These are phyloP conservation scores for Phytophthora crassamura DNA, from an alignment of 352 stramenopile species.

Conservation along the genomic window DNA sequence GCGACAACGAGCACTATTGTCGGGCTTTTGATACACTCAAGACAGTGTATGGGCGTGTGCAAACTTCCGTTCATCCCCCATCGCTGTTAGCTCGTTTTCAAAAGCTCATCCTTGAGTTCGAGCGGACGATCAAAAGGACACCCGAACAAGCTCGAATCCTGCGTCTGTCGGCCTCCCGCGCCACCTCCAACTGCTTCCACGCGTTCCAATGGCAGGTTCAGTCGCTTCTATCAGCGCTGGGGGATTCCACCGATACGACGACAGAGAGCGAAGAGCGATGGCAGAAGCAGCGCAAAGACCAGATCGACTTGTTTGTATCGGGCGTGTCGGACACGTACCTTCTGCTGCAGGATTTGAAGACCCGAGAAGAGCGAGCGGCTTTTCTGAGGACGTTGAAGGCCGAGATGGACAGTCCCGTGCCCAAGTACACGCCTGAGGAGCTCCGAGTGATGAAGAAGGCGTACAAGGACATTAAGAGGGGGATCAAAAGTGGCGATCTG, in stretches of 20 bases:
- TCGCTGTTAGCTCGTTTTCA: not conserved
- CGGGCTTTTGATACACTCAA: not conserved
- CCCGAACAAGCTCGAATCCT: slow-evolving; percentile 1
- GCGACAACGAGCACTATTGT: not conserved
- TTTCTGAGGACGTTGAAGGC: not conserved
- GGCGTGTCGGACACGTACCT: slow-evolving; percentile 1
- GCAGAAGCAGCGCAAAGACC: not conserved
- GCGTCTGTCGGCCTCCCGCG: not conserved
- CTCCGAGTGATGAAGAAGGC: not conserved
- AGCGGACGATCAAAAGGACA: not conserved
- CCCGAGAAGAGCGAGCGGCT: not conserved
- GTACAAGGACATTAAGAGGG: not conserved
- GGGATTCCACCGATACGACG: not conserved
- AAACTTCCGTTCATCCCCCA: not conserved
- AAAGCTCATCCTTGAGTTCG: not conserved
- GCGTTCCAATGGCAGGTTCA: not conserved
- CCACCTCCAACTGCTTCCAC: not conserved
- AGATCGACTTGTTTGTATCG: not conserved
- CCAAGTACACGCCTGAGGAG: not conserved
- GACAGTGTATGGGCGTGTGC: not conserved
- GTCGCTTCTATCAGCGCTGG: not conserved
- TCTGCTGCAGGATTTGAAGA: slow-evolving; percentile 3
- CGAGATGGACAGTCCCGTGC: not conserved
- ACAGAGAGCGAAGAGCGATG: not conserved
- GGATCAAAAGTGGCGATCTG: not conserved